Percentiles rank a stretch among this genome's conserved stretches.
Evolutionary conservation across 164 flowering plant genomes (phyloP).

Genomic region (Umbilicus rupestris): DNA sequence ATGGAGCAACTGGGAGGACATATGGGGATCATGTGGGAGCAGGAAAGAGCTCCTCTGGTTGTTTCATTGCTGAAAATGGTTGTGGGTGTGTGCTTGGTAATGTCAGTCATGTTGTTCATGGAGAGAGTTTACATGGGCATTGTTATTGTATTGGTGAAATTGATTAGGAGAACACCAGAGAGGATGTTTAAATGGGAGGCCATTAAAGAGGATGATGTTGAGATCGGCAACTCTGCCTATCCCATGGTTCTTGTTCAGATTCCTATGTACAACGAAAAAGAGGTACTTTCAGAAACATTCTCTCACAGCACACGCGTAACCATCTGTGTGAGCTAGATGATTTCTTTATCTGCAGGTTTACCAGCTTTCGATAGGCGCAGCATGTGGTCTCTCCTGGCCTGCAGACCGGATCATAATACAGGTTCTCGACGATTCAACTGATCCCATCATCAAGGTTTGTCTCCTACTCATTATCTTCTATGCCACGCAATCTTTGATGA

Average conservation of each 20-base stretch:
- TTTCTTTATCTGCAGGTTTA: conserved; percentile 40
- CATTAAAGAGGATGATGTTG: conserved; percentile 7
- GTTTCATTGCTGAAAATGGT: conserved; percentile 6
- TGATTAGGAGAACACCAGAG: conserved; percentile 5
- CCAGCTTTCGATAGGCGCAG: conserved; percentile 80
- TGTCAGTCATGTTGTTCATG: conserved; percentile 8
- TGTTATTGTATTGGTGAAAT: conserved; percentile 5
- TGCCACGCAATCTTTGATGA: neutral
- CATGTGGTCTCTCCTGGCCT: conserved; percentile 85
- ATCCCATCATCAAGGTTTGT: conserved; percentile 56
- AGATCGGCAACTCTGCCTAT: neutral
- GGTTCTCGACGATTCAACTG: conserved; percentile 89
- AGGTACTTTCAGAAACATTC: neutral
- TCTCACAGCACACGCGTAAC: neutral
- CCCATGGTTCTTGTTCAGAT: conserved; percentile 10
- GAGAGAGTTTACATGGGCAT: conserved; percentile 8
- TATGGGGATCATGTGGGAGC: conserved; percentile 4
- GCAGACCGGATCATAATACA: conserved; percentile 75
- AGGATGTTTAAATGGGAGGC: conserved; percentile 7
- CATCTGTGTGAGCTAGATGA: neutral
- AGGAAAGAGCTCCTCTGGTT: conserved; percentile 3
- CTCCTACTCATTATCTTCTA: neutral
- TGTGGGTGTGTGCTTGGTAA: conserved; percentile 7
- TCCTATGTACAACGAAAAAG: conserved; percentile 11
- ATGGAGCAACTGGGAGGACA: conserved; percentile 4